These are phyloP conservation scores for Tylopilus sp. DNA, from an alignment of 768 basidiomycete species.

Conservation along the genomic window DNA sequence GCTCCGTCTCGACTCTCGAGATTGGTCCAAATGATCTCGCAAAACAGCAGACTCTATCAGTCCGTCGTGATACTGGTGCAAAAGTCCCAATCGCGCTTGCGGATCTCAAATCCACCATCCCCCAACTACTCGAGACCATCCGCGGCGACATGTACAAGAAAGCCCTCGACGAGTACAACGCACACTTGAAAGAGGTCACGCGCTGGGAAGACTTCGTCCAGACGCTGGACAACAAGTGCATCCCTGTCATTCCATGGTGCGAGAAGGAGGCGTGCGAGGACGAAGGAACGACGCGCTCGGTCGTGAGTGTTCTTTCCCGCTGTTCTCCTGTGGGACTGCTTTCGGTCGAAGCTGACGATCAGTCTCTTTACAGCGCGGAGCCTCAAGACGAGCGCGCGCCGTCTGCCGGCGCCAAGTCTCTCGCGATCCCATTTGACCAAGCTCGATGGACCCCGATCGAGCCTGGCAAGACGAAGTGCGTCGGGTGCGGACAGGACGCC, in stretches of 20 bases:
- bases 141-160: slow-evolving; percentile 83
- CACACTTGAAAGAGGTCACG: slow-evolving; percentile 66
- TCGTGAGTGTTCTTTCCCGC: slow-evolving; percentile 50
- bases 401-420: slow-evolving; percentile 94
- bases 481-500: slow-evolving; percentile 81
- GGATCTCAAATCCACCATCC: slow-evolving; percentile 48
- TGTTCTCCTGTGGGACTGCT: too few species aligned
- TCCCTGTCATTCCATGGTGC: slow-evolving; percentile 94
- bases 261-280: slow-evolving; percentile 92
- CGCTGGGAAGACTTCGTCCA: slow-evolving; percentile 95
- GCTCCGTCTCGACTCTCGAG: slow-evolving; percentile 92
- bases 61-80: slow-evolving; percentile 76
- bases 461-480: slow-evolving; percentile 83
- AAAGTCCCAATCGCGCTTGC: slow-evolving; percentile 54
- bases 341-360: not conserved
- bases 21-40: slow-evolving; percentile 91
- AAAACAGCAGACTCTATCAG: slow-evolving; percentile 75
- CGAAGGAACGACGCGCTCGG: slow-evolving; percentile 87
- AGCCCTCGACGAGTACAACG: slow-evolving; percentile 72
- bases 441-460: slow-evolving; percentile 75
- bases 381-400: slow-evolving; percentile 93
- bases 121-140: slow-evolving; percentile 74
- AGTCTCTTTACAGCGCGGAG: slow-evolving; percentile 54
- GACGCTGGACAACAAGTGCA: slow-evolving; percentile 81
- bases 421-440: slow-evolving; percentile 96